Evolutionary conservation across 768 basidiomycete species (phyloP).

Genomic region (Mycena floridula): DNA sequence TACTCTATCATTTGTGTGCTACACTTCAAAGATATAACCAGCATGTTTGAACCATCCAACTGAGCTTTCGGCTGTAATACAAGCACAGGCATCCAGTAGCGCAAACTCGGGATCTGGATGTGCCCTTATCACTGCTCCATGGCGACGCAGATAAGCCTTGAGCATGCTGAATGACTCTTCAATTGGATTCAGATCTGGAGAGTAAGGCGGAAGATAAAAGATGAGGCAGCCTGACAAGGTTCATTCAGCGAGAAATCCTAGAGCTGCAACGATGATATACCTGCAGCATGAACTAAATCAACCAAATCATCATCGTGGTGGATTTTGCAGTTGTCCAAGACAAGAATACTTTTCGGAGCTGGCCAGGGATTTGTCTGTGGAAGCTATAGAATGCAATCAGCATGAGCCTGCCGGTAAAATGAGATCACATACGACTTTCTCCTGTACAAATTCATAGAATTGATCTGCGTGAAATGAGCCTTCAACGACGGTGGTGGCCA

Average conservation of each 20-base stretch:
- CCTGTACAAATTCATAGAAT: constrained; percentile 30
- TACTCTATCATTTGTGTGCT: not conserved
- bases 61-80: constrained; percentile 15
- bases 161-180: too few relatives aligned
- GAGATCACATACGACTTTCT: constrained; percentile 25
- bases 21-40: constrained; percentile 11
- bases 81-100: constrained; percentile 11
- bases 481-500: constrained; percentile 22
- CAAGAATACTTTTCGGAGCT: constrained; percentile 3
- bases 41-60: constrained; percentile 15
- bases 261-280: constrained; percentile 1
- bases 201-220: constrained; percentile 25
- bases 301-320: constrained; percentile 17
- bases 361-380: constrained; percentile 18
- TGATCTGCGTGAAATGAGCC: constrained; percentile 26
- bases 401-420: not conserved
- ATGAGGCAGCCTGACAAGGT: constrained; percentile 10
- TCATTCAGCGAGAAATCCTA: not conserved
- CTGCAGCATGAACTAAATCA: constrained; percentile 16
- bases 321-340: constrained; percentile 8
- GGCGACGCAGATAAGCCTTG: constrained; percentile 8
- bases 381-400: constrained; percentile 14
- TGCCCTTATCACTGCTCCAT: constrained; percentile 3
- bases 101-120: constrained; percentile 4
- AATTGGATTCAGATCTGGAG: constrained; percentile 29